Evolutionary conservation across 768 basidiomycete species (phyloP).

Genomic region (Tylopilus plumbeoviolaceoides): DNA sequence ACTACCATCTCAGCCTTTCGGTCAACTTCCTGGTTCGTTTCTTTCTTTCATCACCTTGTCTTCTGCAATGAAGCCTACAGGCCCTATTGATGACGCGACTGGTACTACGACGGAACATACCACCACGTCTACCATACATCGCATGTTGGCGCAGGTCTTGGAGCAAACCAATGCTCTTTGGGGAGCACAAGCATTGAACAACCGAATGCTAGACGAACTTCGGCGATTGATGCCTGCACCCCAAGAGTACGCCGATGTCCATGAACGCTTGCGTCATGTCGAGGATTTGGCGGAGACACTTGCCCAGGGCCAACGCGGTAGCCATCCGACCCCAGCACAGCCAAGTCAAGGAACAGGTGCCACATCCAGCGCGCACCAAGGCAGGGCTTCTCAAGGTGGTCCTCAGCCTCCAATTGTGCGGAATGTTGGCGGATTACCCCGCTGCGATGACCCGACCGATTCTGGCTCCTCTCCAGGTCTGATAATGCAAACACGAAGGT

Average conservation of each 20-base stretch:
- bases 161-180: conserved; percentile 55
- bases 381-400: too few relatives aligned
- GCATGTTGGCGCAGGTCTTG: conserved; percentile 51
- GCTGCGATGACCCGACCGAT: neutral
- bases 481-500: neutral
- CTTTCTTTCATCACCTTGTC: neutral
- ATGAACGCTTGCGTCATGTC: too few relatives aligned
- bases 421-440: neutral
- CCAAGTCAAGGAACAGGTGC: neutral
- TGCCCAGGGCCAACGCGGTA: neutral
- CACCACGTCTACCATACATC: conserved; percentile 42
- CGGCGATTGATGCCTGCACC: too few relatives aligned
- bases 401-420: neutral
- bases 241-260: too few relatives aligned
- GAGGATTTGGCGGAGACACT: conserved; percentile 6
- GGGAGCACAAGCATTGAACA: conserved; percentile 44
- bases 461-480: neutral
- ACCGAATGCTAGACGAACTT: too few relatives aligned
- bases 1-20: neutral
- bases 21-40: neutral
- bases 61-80: neutral
- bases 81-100: conserved; percentile 15
- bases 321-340: neutral
- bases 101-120: conserved; percentile 20
- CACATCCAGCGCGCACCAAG: neutral